phyloP scores from a whole-genome alignment of 2,329 filamentous ascomycete genomes.

The Trichoderma sp. region DNA sequence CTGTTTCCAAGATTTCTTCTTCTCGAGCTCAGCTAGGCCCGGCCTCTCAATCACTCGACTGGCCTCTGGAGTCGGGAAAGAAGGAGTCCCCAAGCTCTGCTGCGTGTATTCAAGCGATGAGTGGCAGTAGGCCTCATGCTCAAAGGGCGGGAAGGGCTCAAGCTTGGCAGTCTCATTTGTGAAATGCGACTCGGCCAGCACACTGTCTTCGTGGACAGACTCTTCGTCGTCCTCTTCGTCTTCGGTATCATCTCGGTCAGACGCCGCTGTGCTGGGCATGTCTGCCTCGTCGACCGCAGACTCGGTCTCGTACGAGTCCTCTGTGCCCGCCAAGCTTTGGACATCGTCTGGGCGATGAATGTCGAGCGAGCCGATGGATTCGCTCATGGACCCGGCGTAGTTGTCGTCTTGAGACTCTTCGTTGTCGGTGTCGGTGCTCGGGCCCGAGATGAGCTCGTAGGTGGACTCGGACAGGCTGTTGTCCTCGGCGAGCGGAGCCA shows the following conservation, averaged over 20 bases:
- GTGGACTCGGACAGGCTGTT: conserved; percentile 58
- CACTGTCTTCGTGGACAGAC: conserved; percentile 23
- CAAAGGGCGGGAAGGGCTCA: conserved; percentile 36
- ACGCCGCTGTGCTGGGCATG: background rate
- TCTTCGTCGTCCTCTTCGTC: conserved; percentile 25
- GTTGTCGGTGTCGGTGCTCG: conserved; percentile 54
- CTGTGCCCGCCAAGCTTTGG: conserved; percentile 53
- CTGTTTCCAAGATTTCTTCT: conserved; percentile 24
- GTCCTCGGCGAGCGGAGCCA: conserved; percentile 47
- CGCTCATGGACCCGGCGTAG: conserved; percentile 50
- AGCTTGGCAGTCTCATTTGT: conserved; percentile 23
- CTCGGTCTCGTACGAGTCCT: conserved; percentile 50
- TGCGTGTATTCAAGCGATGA: conserved; percentile 53
- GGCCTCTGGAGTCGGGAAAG: conserved; percentile 41
- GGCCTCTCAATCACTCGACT: conserved; percentile 34
- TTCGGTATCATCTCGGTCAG: conserved; percentile 20
- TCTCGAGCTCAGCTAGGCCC: conserved; percentile 24
- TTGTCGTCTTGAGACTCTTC: conserved; percentile 56
- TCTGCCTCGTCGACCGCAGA: conserved; percentile 41
- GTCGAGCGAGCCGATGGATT: conserved; percentile 54
- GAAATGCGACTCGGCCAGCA: conserved; percentile 19
- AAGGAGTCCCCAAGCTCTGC: conserved; percentile 49
- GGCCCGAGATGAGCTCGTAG: conserved; percentile 56
- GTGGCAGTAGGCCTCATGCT: conserved; percentile 44
- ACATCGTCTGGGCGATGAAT: conserved; percentile 53